Evolutionary conservation across 768 basidiomycete genomes (phyloP), one percentile per base, ranked within the genome.

Genomic region (Gymnopilus junonius): DNA sequence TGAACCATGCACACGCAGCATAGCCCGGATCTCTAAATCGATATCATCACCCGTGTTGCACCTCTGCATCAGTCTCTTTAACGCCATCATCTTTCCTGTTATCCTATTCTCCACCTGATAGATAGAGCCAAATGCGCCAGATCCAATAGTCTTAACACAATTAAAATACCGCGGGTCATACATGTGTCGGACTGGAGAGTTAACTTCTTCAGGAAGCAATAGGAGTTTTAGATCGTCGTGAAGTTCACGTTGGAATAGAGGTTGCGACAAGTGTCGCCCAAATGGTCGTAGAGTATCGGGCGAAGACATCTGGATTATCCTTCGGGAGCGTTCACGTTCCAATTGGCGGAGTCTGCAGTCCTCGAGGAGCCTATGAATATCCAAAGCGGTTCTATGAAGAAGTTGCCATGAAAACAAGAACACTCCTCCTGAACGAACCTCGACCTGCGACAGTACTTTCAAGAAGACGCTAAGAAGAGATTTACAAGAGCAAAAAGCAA

Each of bases 41-140:
- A 65, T 46, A 0, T 65, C 66, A 3, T 59, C 59, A 34, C 34
- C 20, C 5, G 48, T 43, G 29, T 64, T 67, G 12, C 59, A 17
- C 14, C 17, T 57, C 7, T 40, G 48, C 14, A 63, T 3, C 11
- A 69, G 31, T 1, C 20, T 55, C 62, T 69, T 69, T 57, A 67
- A 32, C 31, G 68, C 68, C 68, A 69, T 67, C 56, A 61, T 55
- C 53, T 63, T 65, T 8, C 66, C 68, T 4, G 68, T 65, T 14
- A 65, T 65, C 27, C 62, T 29, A 25, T 69, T 50, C 39, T 69
- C 61, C 17, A 69, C 63, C 8, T 63, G 64, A 25, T 32, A 55
- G 23, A 69, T 61, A 11, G 20, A 32, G 1, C 68, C 68, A 42
- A 67, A 69, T 3, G 68, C 58, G 8, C 68, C 68, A 31, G 61